Evolutionary conservation across 2,329 filamentous ascomycete genomes (phyloP).

Genomic region (Phialemonium atrogriseum): DNA sequence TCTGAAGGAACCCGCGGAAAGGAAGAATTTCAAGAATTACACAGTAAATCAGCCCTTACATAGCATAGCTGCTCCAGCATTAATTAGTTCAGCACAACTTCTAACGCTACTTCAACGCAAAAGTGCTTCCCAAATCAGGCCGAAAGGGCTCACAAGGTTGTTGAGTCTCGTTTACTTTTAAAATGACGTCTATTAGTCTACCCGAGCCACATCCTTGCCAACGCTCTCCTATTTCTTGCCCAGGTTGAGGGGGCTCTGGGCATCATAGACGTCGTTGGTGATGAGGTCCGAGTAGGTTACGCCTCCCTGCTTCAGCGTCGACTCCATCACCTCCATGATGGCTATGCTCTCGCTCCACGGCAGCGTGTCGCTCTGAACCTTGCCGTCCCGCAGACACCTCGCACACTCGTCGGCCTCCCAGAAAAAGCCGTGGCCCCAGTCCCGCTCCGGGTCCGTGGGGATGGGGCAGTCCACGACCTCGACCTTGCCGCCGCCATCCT

Average conservation of each 20-base stretch:
- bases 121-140: no score
- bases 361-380: slow-evolving; percentile 63
- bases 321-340: slow-evolving; percentile 70
- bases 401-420: slow-evolving; percentile 37
- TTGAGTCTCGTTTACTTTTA: no score
- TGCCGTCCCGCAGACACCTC: slow-evolving; percentile 58
- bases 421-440: slow-evolving; percentile 74
- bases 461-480: slow-evolving; percentile 46
- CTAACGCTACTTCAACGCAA: no score
- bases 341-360: slow-evolving; percentile 69
- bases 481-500: slow-evolving; percentile 34
- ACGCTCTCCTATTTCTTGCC: slow-evolving; percentile 28
- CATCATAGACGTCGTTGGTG: slow-evolving; percentile 48
- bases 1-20: no score
- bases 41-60: no score
- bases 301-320: slow-evolving; percentile 43
- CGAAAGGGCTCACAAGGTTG: no score
- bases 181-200: background rate
- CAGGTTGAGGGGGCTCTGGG: slow-evolving; percentile 54
- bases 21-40: no score
- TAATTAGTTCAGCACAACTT: no score
- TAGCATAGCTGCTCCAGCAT: no score
- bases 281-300: slow-evolving; percentile 48
- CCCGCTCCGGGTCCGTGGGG: slow-evolving; percentile 37
- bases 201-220: background rate